Conservation (phyloP, 495 filamentous ascomycete species). For the Viridothelium virens region DNA sequence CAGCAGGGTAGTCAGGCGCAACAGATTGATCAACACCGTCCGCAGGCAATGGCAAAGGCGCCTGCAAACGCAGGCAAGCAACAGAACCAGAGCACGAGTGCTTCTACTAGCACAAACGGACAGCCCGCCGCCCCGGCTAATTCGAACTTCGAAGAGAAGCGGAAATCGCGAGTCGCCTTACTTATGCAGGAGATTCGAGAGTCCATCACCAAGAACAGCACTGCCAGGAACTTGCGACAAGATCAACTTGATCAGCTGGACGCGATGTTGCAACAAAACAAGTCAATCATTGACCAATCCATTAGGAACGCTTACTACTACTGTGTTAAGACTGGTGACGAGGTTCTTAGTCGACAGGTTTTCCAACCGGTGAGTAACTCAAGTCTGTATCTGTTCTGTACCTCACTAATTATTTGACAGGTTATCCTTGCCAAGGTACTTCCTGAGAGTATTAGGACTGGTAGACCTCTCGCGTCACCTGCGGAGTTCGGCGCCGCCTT, state of each 20-base stretch:
- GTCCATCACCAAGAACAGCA: background rate
- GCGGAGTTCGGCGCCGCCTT: background rate
- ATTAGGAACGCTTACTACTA: background rate
- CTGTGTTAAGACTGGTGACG: background rate
- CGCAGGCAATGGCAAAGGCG: background rate
- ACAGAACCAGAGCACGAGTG: background rate
- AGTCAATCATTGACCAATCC: background rate
- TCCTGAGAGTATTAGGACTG: background rate
- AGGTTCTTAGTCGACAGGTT: background rate
- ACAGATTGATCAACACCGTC: background rate
- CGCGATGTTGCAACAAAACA: background rate
- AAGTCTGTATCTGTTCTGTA: background rate
- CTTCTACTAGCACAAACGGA: background rate
- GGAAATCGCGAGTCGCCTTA: background rate
- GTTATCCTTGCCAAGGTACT: background rate
- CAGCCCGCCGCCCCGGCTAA: background rate
- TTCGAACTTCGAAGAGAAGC: background rate
- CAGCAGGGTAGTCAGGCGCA: slow-evolving; percentile 27
- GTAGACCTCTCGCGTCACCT: background rate
- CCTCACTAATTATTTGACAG: background rate
- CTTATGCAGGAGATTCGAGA: slow-evolving; percentile 2
- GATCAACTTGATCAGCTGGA: background rate
- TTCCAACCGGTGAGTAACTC: background rate
- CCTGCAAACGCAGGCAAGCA: background rate
- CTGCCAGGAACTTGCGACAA: background rate